Percentiles rank a stretch among this genome's conserved stretches.
Evolutionary conservation across 306 rosid species (phyloP).

Genomic region (Cicer pinnatifidum): DNA sequence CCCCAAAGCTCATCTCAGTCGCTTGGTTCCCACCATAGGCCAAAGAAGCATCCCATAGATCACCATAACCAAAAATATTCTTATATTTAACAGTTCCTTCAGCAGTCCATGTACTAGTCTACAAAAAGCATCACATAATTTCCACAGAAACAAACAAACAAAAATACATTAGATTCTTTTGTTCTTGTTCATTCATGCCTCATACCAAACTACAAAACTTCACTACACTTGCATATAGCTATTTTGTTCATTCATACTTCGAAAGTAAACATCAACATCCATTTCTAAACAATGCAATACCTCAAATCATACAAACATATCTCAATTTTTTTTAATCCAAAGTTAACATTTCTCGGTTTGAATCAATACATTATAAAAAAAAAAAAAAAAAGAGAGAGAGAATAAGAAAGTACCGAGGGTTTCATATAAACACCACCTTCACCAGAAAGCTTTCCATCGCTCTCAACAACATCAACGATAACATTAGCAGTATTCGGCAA

Average conservation of each 20-base stretch:
- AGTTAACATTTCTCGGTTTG: conserved; percentile 7
- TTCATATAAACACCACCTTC: conserved; percentile 67
- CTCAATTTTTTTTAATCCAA: not conserved
- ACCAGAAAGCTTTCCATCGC: conserved; percentile 57
- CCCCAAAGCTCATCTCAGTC: conserved; percentile 78
- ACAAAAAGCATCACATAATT: conserved; percentile 53
- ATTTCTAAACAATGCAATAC: conserved; percentile 7
- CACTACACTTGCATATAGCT: conserved; percentile 3
- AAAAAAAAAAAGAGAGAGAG: not conserved
- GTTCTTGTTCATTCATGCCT: not conserved
- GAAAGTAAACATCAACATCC: not conserved
- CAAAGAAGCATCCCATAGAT: conserved; percentile 90
- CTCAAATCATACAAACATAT: conserved; percentile 3
- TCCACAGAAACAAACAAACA: conserved; percentile 22
- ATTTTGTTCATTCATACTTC: conserved; percentile 17
- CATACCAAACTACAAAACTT: not conserved
- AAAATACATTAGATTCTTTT: conserved; percentile 2
- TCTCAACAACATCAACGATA: conserved; percentile 74
- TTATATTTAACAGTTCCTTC: conserved; percentile 82
- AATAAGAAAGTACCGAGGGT: conserved; percentile 65
- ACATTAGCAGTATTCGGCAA: conserved; percentile 78
- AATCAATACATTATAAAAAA: not conserved
- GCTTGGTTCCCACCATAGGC: conserved; percentile 84
- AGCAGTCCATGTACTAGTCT: conserved; percentile 83
- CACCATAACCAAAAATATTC: conserved; percentile 88